Conservation (phyloP, 495 filamentous ascomycete genomes). For the Chaetomium fimeti region DNA sequence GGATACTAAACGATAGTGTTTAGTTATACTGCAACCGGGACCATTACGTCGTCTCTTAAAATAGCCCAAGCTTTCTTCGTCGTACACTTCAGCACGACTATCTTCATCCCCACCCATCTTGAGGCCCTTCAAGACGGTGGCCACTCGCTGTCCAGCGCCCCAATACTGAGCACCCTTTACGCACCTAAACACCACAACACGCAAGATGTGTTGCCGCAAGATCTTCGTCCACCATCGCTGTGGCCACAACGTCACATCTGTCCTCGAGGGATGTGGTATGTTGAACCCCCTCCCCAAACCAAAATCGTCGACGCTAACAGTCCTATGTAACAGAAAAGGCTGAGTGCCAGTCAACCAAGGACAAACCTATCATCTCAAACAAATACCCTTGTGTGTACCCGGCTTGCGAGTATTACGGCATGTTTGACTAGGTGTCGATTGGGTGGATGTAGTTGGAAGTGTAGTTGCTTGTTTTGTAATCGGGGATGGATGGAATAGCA, state of each 20-base stretch:
- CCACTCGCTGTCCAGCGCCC: too few species aligned
- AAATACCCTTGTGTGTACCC: constrained; percentile 23
- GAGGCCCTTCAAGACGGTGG: too few species aligned
- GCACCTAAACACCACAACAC: not conserved
- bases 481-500: too few species aligned
- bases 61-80: too few species aligned
- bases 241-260: constrained; percentile 32
- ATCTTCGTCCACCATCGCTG: constrained; percentile 36
- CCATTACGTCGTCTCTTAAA: too few species aligned
- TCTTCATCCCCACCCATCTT: too few species aligned
- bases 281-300: not conserved
- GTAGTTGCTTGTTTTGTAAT: not conserved
- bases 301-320: too few species aligned
- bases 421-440: constrained; percentile 11
- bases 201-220: constrained; percentile 31
- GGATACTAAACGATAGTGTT: too few species aligned
- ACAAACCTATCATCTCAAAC: constrained; percentile 20
- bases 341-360: constrained; percentile 18
- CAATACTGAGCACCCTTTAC: too few species aligned
- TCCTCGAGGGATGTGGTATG: constrained; percentile 25
- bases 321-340: constrained; percentile 1
- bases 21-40: too few species aligned
- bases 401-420: constrained; percentile 23
- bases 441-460: not conserved
- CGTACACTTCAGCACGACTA: too few species aligned